Conservation (phyloP, 2,329 filamentous ascomycete species). For the Zymoseptoria brevis region DNA sequence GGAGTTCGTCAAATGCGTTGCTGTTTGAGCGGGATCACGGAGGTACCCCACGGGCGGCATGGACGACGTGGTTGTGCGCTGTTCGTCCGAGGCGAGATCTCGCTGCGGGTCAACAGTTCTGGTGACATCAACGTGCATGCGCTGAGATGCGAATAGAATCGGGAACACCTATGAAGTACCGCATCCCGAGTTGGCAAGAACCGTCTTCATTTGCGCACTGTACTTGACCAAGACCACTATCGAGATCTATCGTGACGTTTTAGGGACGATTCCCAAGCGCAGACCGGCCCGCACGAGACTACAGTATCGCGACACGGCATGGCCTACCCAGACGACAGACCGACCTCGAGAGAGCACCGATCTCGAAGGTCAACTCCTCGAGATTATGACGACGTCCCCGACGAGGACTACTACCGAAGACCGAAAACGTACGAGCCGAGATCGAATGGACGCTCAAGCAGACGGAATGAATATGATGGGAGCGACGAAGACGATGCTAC, state of each 20-base stretch:
- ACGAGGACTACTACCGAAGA: conserved; percentile 12
- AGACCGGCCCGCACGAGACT: not conserved
- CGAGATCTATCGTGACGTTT: not conserved
- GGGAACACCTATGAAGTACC: not conserved
- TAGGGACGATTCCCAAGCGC: not conserved
- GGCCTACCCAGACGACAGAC: conserved; percentile 16
- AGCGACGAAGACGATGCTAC: conserved; percentile 23
- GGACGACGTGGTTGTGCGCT: not conserved
- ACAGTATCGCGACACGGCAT: conserved; percentile 1
- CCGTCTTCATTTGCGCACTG: not conserved
- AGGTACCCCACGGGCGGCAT: not conserved
- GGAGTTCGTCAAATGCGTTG: too few relatives aligned
- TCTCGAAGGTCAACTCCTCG: conserved; percentile 11
- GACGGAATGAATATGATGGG: conserved; percentile 21
- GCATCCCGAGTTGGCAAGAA: not conserved
- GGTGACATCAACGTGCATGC: not conserved
- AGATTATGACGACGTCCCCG: conserved; percentile 13
- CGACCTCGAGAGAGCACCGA: conserved; percentile 9
- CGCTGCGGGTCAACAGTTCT: not conserved
- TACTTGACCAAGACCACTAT: not conserved
- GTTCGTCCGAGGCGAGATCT: not conserved
- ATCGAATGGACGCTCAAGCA: conserved; percentile 8
- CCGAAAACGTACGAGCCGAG: conserved; percentile 11
- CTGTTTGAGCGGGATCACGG: not conserved
- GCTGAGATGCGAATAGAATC: not conserved